Evolutionary conservation across 2,329 filamentous ascomycete species (phyloP).

Genomic region (Fonsecaea pugnacius): DNA sequence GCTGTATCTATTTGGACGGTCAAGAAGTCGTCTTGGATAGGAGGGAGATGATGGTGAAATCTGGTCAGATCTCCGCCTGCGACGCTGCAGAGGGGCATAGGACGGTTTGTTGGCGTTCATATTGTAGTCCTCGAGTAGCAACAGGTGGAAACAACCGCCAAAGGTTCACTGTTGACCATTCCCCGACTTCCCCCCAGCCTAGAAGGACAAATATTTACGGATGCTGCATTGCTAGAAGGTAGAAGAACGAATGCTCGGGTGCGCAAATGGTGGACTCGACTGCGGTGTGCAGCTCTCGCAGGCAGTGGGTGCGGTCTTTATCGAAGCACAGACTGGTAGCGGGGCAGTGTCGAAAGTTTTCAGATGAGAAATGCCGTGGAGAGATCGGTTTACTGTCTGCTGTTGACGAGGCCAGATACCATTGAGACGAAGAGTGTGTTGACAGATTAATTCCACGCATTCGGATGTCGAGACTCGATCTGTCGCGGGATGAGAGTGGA

Average conservation of each 20-base stretch:
- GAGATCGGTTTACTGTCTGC: background rate
- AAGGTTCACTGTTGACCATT: conserved; percentile 19
- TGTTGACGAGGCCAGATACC: background rate
- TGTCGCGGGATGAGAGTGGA: conserved; percentile 12
- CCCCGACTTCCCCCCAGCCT: conserved; percentile 8
- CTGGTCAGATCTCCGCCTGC: conserved; percentile 34
- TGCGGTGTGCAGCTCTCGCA: conserved; percentile 6
- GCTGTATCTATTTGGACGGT: conserved; percentile 29
- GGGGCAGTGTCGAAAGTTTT: background rate
- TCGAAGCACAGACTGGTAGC: background rate
- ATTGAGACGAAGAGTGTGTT: conserved; percentile 23
- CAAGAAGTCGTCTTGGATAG: conserved; percentile 29
- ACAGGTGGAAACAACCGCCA: conserved; percentile 15
- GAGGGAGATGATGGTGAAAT: conserved; percentile 34
- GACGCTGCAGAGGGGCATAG: conserved; percentile 34
- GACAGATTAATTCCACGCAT: conserved; percentile 11
- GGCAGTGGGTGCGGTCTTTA: background rate
- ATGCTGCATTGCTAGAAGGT: conserved; percentile 10
- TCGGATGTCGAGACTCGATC: conserved; percentile 15
- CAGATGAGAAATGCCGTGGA: background rate
- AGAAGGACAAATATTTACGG: background rate
- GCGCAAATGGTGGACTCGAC: conserved; percentile 4
- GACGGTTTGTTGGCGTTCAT: conserved; percentile 28
- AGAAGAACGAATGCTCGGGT: background rate
- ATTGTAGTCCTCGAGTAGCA: conserved; percentile 8